A percentile compares a stretch with the other conserved stretches of the same genome.
These are phyloP conservation scores for Hemisphaericaspora xylofermentans DNA, from an alignment of 1,139 yeast genomes.

Conservation along the genomic window DNA sequence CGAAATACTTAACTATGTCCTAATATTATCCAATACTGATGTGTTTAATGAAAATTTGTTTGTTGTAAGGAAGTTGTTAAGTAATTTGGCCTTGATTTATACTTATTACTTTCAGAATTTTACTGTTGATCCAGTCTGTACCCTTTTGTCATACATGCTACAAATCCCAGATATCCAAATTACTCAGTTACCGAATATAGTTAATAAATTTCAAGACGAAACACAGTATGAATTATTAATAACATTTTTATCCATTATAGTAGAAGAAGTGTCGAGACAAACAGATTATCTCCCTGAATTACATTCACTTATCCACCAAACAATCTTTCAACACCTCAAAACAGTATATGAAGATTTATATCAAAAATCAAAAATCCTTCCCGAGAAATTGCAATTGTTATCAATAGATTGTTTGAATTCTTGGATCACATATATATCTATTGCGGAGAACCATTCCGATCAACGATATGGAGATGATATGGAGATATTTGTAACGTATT, in stretches of 20 bases:
- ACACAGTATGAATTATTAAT: conserved; percentile 16
- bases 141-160: conserved; percentile 2
- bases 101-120: conserved; percentile 28
- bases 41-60: conserved; percentile 18
- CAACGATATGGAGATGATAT: conserved; percentile 28
- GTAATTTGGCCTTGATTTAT: conserved; percentile 56
- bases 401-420: conserved; percentile 33
- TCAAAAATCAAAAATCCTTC: conserved; percentile 4
- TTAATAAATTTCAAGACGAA: conserved; percentile 3
- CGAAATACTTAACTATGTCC: conserved; percentile 7
- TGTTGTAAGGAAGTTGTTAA: conserved; percentile 37
- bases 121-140: conserved; percentile 11
- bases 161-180: neutral
- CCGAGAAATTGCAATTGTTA: conserved; percentile 12
- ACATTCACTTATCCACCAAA: conserved; percentile 14
- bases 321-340: conserved; percentile 10
- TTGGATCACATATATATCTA: conserved; percentile 34
- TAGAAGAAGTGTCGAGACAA: conserved; percentile 52
- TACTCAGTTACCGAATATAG: neutral
- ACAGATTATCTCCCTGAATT: conserved; percentile 18
- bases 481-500: conserved; percentile 17
- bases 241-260: conserved; percentile 48
- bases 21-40: conserved; percentile 5
- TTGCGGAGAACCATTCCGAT: conserved; percentile 36
- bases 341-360: conserved; percentile 9